A percentile compares a stretch with the other conserved stretches of the same genome.
Evolutionary conservation across 2,329 filamentous ascomycete genomes (phyloP).

Genomic region (Xylariaceae sp.): DNA sequence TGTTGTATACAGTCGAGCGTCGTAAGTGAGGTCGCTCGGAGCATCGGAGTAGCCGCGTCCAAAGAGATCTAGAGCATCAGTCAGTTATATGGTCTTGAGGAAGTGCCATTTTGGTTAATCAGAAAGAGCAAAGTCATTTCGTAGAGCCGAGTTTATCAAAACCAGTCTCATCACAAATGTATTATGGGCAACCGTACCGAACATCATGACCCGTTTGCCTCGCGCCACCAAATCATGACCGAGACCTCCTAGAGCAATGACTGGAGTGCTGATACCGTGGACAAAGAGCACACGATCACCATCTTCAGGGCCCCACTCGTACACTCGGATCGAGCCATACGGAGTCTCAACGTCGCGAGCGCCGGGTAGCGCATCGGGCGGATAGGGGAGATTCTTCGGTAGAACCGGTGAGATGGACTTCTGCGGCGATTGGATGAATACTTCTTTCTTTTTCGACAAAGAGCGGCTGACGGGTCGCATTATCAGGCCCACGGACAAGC

Average conservation of each 20-base stretch:
- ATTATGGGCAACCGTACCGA: conserved; percentile 48
- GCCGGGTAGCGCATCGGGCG: conserved; percentile 65
- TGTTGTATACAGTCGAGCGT: conserved; percentile 59
- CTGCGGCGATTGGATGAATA: conserved; percentile 4
- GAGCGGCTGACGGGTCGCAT: background rate
- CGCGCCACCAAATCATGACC: conserved; percentile 60
- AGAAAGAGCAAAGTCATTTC: no score
- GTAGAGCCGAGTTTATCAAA: background rate
- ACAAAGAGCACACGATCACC: conserved; percentile 71
- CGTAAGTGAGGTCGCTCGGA: conserved; percentile 56
- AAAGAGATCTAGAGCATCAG: conserved; percentile 54
- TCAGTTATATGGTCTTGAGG: background rate
- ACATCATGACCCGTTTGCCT: conserved; percentile 75
- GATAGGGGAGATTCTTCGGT: conserved; percentile 53
- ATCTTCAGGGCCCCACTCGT: conserved; percentile 73
- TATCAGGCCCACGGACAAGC: conserved; percentile 3
- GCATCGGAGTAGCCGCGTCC: conserved; percentile 75
- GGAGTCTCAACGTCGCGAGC: conserved; percentile 64
- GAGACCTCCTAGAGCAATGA: conserved; percentile 62
- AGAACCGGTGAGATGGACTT: background rate
- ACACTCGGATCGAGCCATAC: conserved; percentile 69
- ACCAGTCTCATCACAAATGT: background rate
- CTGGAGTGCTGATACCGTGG: conserved; percentile 79
- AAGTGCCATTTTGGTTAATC: no score
- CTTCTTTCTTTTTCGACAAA: no score